Conservation (phyloP, 768 basidiomycete genomes). For the Fomitopsis serialis region DNA sequence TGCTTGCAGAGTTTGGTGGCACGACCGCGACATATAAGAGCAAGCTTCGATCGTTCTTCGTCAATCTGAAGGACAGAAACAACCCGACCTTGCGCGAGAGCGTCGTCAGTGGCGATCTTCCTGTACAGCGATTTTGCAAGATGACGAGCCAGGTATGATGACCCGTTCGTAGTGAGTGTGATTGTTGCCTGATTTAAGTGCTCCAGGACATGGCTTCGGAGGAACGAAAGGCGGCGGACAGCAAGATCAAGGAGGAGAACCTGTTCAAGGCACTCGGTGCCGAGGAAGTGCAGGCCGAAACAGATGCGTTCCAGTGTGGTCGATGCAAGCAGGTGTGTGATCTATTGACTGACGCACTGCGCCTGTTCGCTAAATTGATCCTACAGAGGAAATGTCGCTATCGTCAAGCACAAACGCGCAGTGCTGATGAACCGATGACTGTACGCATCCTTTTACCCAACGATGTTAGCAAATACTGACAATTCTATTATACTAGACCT, state of each 20-base stretch:
- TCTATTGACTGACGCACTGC: not conserved
- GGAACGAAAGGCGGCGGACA: slow-evolving; percentile 80
- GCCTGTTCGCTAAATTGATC: not conserved
- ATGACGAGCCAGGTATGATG: slow-evolving; percentile 75
- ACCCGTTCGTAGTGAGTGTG: not conserved
- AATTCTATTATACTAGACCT: slow-evolving; percentile 47
- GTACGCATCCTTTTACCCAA: slow-evolving; percentile 34
- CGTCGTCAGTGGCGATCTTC: slow-evolving; percentile 77
- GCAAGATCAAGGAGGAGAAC: slow-evolving; percentile 79
- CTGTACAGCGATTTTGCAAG: slow-evolving; percentile 60
- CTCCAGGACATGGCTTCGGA: slow-evolving; percentile 94
- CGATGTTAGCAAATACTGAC: slow-evolving; percentile 4
- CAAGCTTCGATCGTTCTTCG: slow-evolving; percentile 84
- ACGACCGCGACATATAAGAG: slow-evolving; percentile 50
- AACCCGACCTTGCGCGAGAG: slow-evolving; percentile 84
- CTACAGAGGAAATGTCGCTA: slow-evolving; percentile 79
- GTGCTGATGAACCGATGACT: slow-evolving; percentile 99
- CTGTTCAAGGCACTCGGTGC: slow-evolving; percentile 89
- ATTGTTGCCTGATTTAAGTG: not conserved
- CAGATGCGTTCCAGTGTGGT: slow-evolving; percentile 95
- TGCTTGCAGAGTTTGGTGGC: slow-evolving; percentile 41
- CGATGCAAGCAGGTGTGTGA: slow-evolving; percentile 80
- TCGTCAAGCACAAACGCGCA: slow-evolving; percentile 94
- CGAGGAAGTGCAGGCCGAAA: slow-evolving; percentile 87
- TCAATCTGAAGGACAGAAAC: slow-evolving; percentile 93